Evolutionary conservation across 129 eudicot species (phyloP).

Genomic region (Lactuca saligna): DNA sequence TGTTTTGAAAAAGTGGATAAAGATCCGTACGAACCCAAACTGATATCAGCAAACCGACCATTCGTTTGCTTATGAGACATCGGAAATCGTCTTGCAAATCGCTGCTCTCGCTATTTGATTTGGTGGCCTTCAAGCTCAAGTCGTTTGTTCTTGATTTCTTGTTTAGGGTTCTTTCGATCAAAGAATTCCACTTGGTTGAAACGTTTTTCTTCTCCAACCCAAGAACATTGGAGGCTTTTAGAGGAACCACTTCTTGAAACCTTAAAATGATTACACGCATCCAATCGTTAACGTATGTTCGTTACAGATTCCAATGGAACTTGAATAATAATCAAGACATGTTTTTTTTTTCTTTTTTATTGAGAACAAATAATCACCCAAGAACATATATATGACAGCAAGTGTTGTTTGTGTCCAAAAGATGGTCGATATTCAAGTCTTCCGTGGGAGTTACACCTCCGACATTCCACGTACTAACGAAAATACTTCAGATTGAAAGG

Average conservation of each 20-base stretch:
- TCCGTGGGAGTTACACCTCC: slow-evolving; percentile 61
- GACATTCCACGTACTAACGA: slow-evolving; percentile 67
- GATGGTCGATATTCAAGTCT: slow-evolving; percentile 47
- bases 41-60: slow-evolving; percentile 74
- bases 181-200: slow-evolving; percentile 56
- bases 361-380: slow-evolving; percentile 40
- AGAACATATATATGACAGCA: slow-evolving; percentile 59
- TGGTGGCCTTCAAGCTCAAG: slow-evolving; percentile 11
- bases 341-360: not conserved
- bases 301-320: not conserved
- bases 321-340: not conserved
- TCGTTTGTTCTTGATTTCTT: slow-evolving; percentile 24
- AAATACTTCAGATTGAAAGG: slow-evolving; percentile 36
- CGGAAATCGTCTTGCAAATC: slow-evolving; percentile 32
- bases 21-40: slow-evolving; percentile 78
- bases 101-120: slow-evolving; percentile 12
- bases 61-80: slow-evolving; percentile 61
- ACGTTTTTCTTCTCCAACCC: slow-evolving; percentile 52
- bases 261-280: slow-evolving; percentile 32
- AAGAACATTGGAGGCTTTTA: slow-evolving; percentile 55
- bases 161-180: slow-evolving; percentile 50
- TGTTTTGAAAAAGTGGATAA: slow-evolving; percentile 42
- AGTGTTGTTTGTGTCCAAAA: slow-evolving; percentile 41
- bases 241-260: slow-evolving; percentile 85
- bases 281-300: not conserved